Evolutionary conservation across 306 rosid species (phyloP), one percentile per base, ranked within the genome.

Genomic region (Vicia villosa): DNA sequence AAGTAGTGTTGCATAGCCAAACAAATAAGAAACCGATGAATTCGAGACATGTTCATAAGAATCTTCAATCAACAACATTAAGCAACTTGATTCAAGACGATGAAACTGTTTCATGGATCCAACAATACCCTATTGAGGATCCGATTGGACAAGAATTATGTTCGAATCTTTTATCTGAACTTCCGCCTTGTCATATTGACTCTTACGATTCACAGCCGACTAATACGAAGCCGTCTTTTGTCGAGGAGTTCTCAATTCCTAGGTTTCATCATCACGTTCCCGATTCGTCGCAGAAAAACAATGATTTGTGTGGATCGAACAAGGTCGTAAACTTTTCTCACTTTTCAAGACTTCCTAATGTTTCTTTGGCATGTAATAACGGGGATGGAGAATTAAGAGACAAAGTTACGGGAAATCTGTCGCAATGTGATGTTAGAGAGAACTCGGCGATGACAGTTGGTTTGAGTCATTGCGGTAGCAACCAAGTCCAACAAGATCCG

Each of bases 391-490:
- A 79, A 38, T 34, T 64, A 19, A 75, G 73, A 69, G 85, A 77
- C 63, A 77, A 81, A 72, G 75, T 79, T 22, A 21, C 76, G 3
- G 73, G 66, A 7, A 63, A 43, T 68, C 41, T 78, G 56, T 57
- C 75, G 10, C 83, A 73, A 70, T 80, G 68, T 34, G 89, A 85
- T 52, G 79, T 56, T 38, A 83, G 75, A 79, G 96, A 89, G 70
- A 73, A 90, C 67, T 91, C 96, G 1, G 79, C 56, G 34, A 77
- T 77, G 95, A 87, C 96, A 1, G 79, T 87, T 67, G 96, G 95
- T 15, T 87, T 89, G 15, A 92, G 98, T 79, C 83, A 83, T 43
- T 80, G 90, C 52, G 96, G 96, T 15, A 92, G 97, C 79, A 92
- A 89, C 72, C 96, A 84, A 47, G 68, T 89, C 69, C 80, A 77